phyloP scores from a whole-genome alignment of 768 basidiomycete species.

The Leucocoprinus leucothites region DNA sequence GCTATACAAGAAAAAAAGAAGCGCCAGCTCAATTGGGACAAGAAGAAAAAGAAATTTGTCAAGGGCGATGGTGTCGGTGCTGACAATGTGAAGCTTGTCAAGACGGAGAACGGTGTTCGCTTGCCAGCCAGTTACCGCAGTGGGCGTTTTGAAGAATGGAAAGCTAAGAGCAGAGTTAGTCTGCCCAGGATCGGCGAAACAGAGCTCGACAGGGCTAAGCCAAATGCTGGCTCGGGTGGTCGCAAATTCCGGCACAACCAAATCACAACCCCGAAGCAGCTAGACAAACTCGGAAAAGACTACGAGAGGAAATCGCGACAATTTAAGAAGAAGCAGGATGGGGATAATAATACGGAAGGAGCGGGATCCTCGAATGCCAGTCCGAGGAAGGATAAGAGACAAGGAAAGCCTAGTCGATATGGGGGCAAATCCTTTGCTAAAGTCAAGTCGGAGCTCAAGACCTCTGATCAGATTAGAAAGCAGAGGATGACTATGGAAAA shows the following conservation, averaged over 20 bases:
- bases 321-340: conserved; percentile 49
- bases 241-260: conserved; percentile 75
- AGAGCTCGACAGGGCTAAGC: conserved; percentile 33
- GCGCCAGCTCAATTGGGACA: conserved; percentile 85
- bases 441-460: conserved; percentile 83
- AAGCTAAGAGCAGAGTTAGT: conserved; percentile 65
- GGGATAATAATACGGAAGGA: conserved; percentile 18
- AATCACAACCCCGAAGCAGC: conserved; percentile 60
- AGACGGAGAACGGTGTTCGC: conserved; percentile 87
- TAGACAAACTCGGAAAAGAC: conserved; percentile 68
- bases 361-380: not conserved
- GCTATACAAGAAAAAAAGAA: conserved; percentile 49
- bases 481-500: conserved; percentile 62
- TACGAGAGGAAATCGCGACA: conserved; percentile 75
- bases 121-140: conserved; percentile 91
- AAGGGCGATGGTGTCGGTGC: conserved; percentile 82
- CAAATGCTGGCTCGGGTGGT: conserved; percentile 42
- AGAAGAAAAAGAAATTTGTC: conserved; percentile 93
- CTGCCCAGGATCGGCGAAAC: conserved; percentile 83
- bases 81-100: conserved; percentile 92
- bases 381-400: conserved; percentile 17
- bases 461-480: conserved; percentile 83
- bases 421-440: conserved; percentile 58
- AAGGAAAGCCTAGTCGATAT: conserved; percentile 43
- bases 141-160: conserved; percentile 96